Conservation (phyloP, 2,329 filamentous ascomycete species). For the Clonostachys chloroleuca region DNA sequence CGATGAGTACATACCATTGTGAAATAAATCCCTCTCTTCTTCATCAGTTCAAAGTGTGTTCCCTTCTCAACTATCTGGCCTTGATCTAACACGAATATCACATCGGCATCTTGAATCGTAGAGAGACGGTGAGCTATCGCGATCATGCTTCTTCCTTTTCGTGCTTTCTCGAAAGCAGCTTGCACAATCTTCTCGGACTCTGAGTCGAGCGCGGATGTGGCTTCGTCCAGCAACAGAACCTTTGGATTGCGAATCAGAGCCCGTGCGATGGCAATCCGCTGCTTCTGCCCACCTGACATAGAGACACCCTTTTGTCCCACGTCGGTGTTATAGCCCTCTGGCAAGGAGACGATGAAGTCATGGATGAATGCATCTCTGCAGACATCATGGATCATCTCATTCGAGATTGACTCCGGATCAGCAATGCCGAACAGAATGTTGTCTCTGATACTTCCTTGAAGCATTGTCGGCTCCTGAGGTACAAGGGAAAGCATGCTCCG, state of each 20-base stretch:
- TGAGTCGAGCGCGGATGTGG: conserved; percentile 24
- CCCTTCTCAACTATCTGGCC: conserved; percentile 50
- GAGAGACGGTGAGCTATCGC: conserved; percentile 84
- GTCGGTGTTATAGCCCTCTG: conserved; percentile 79
- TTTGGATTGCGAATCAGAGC: conserved; percentile 89
- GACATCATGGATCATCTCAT: conserved; percentile 67
- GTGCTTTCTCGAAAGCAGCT: conserved; percentile 72
- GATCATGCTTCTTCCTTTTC: conserved; percentile 88
- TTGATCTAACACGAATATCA: conserved; percentile 54
- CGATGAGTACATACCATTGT: too few species aligned
- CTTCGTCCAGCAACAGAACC: conserved; percentile 51
- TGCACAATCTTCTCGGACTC: conserved; percentile 85
- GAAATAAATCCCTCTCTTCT: too few species aligned
- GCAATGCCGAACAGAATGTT: conserved; percentile 73
- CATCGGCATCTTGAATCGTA: conserved; percentile 52
- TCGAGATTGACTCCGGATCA: conserved; percentile 24
- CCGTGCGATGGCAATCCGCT: conserved; percentile 88
- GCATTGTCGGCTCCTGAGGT: conserved; percentile 89
- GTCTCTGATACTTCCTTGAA: conserved; percentile 86
- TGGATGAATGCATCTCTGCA: conserved; percentile 92
- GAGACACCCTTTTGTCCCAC: conserved; percentile 85
- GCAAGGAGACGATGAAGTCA: conserved; percentile 82
- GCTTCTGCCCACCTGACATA: conserved; percentile 88
- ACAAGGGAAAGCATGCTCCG: conserved; percentile 81
- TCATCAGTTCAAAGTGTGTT: conserved; percentile 43